Base-by-base conservation (phyloP, 2,329 filamentous ascomycete species). In the Diplocarpon mali region DNA sequence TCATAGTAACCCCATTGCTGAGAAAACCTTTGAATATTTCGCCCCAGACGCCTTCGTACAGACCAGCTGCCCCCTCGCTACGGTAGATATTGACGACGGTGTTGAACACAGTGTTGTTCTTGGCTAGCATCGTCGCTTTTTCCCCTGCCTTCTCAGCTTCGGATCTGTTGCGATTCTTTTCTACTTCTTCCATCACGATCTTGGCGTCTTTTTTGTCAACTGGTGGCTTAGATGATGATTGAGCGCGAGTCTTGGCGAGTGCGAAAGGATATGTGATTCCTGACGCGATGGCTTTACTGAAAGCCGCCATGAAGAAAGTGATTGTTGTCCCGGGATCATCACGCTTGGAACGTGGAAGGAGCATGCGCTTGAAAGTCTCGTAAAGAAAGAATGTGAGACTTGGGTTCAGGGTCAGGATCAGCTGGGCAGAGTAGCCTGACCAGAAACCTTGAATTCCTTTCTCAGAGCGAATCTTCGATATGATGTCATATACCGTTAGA, bases 301-400 rank as follows among this genome's bases (percentile, higher is more conserved):
- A 60, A 0, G 87, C 87, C 0, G 88, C 87, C 10, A 84, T 62
- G 1, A 84, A 59, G 57, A 85, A 84, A 0, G 75, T 81, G 8
- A 74, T 57, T 35, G 64, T 64, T 0, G 75, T 64, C 0, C 72
- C 70, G 0, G 77, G 73, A 13, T 73, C 67, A 4, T 69, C 65
- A 8, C 72, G 66, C 54, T 68, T 72, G 32, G 69, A 66, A 7
- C 68, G 65, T 3, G 72, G 69, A 1, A 87, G 67, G 2, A 83
- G 60, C 1, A 69, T 60, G 42, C 75, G 71, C 53, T 82, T 80
- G 15, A 92, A 67, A 7, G 80, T 66, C 54, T 86, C 80, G 58
- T 93, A 85, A 27, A 94, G 68, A 54, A 90, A 80, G 60, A 95
- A 89, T 0, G 89, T 94, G 51, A 95, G 73, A 52, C 83, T 82